These are phyloP conservation scores for Heterobasidion occidentale DNA, from an alignment of 1,284 basidiomycete species.

Conservation along the genomic window DNA sequence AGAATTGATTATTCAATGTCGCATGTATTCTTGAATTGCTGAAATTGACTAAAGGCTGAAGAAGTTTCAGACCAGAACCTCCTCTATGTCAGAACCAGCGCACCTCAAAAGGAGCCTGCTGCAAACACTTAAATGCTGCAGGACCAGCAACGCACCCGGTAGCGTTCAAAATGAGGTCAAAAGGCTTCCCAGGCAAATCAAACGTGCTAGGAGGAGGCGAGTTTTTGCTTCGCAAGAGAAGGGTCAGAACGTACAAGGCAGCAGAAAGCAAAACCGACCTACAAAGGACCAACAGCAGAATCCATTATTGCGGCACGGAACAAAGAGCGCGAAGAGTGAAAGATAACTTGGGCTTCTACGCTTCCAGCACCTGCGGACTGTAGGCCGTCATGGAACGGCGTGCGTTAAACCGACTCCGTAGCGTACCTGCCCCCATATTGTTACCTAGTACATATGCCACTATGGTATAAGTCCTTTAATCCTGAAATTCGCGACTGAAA, in stretches of 20 bases:
- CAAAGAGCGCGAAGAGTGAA: slow-evolving; percentile 27
- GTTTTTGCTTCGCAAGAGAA: slow-evolving; percentile 35
- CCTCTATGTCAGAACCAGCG: neutral
- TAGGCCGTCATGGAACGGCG: neutral
- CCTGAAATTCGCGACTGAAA: neutral
- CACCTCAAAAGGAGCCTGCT: slow-evolving; percentile 40
- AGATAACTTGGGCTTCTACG: slow-evolving; percentile 42
- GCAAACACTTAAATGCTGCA: slow-evolving; percentile 38
- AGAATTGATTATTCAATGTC: slow-evolving; percentile 45
- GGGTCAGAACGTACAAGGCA: neutral
- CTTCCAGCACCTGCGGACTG: slow-evolving; percentile 54
- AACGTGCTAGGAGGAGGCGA: slow-evolving; percentile 43
- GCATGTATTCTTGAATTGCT: slow-evolving; percentile 37
- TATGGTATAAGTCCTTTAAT: too few species aligned
- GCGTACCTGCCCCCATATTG: slow-evolving; percentile 51
- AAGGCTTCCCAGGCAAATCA: slow-evolving; percentile 48
- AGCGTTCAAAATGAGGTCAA: slow-evolving; percentile 34
- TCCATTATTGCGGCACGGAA: slow-evolving; percentile 50
- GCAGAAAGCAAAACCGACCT: slow-evolving; percentile 13
- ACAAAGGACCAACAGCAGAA: slow-evolving; percentile 51
- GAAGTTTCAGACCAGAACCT: neutral
- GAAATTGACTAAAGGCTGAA: slow-evolving; percentile 34
- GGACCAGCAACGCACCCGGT: slow-evolving; percentile 37
- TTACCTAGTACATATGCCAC: slow-evolving; percentile 29
- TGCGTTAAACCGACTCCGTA: neutral